A percentile compares a stretch with the other conserved stretches of the same genome.
These are phyloP conservation scores for Ciborinia camelliae DNA, from an alignment of 2,329 filamentous ascomycete species.

Conservation along the genomic window DNA sequence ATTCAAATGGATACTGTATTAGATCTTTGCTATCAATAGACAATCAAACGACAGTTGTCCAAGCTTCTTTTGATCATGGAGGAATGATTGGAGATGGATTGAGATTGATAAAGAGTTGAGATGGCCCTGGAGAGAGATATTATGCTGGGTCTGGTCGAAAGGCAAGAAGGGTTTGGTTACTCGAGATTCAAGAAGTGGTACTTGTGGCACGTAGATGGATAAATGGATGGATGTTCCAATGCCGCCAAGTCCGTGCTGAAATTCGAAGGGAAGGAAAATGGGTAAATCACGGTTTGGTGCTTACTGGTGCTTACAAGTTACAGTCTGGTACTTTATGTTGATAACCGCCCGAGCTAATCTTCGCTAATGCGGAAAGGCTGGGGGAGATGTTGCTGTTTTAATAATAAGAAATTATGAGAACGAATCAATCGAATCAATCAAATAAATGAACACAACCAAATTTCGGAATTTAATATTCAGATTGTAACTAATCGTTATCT, in stretches of 20 bases:
- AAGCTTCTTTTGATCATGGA: slow-evolving; percentile 4
- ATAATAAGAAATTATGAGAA: background rate
- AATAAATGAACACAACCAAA: background rate
- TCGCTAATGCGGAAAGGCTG: slow-evolving; percentile 16
- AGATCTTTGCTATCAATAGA: background rate
- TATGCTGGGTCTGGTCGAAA: too few species aligned
- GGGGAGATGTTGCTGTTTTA: slow-evolving; percentile 5
- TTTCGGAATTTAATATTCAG: too few species aligned
- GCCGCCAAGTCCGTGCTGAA: slow-evolving; percentile 12
- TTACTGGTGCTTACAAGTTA: too few species aligned
- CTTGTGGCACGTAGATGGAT: slow-evolving; percentile 4
- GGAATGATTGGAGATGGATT: slow-evolving; percentile 12
- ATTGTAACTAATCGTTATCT: background rate
- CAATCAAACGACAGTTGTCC: background rate
- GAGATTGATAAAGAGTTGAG: slow-evolving; percentile 2
- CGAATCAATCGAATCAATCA: too few species aligned
- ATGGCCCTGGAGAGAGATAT: too few species aligned
- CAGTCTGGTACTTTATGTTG: too few species aligned
- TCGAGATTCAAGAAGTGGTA: slow-evolving; percentile 1
- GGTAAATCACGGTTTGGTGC: slow-evolving; percentile 8
- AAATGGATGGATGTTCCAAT: background rate
- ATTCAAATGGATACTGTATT: too few species aligned
- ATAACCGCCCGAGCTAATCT: slow-evolving; percentile 12
- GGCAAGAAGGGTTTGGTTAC: too few species aligned
- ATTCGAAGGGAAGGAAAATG: background rate